Percentiles rank a stretch among this genome's conserved stretches.
phyloP scores from a whole-genome alignment of 1,284 basidiomycete species.

The Thelephora terrestris region DNA sequence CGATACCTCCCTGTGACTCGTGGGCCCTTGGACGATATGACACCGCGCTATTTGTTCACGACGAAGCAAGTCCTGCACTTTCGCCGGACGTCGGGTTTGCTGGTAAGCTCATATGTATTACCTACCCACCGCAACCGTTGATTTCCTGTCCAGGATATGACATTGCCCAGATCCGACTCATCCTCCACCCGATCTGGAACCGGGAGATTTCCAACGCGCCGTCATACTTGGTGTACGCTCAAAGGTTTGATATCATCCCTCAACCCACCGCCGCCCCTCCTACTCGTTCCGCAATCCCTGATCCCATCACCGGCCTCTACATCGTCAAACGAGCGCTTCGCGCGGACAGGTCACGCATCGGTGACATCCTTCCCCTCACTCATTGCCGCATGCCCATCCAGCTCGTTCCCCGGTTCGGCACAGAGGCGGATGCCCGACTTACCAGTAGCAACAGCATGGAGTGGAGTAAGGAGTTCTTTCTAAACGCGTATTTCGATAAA shows the following conservation, averaged over 20 bases:
- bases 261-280: conserved; percentile 9
- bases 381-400: conserved; percentile 15
- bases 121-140: no score
- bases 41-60: no score
- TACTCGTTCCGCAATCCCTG: not conserved
- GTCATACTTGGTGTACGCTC: conserved; percentile 8
- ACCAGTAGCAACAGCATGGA: conserved; percentile 14
- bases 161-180: conserved; percentile 16
- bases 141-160: conserved; percentile 14
- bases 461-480: conserved; percentile 15
- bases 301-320: conserved; percentile 15
- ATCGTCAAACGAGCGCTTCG: conserved; percentile 14
- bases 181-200: conserved; percentile 15
- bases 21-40: no score
- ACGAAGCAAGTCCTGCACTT: no score
- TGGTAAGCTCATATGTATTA: no score
- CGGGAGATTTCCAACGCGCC: not conserved
- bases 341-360: conserved; percentile 11
- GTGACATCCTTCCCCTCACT: conserved; percentile 19
- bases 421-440: conserved; percentile 16
- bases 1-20: no score
- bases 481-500: conserved; percentile 24
- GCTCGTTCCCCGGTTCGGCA: conserved; percentile 17
- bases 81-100: no score
- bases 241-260: conserved; percentile 18